Evolutionary conservation across 1,139 yeast species (phyloP).

Genomic region (Tardiomyces blankii): DNA sequence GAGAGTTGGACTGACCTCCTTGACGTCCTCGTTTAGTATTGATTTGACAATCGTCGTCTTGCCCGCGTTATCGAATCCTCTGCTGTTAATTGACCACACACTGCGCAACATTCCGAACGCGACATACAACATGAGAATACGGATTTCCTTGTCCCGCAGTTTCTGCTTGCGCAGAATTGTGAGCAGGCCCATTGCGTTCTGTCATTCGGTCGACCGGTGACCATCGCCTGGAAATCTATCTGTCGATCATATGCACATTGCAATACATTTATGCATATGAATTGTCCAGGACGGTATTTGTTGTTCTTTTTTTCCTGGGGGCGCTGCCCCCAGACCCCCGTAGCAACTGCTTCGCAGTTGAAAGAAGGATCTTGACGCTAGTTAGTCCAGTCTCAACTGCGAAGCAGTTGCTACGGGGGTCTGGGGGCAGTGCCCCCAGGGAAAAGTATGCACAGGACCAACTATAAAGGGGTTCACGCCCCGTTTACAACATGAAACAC

Average conservation of each 20-base stretch:
- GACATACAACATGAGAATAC: constrained; percentile 47
- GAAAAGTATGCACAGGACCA: too few relatives aligned
- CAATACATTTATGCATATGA: neutral
- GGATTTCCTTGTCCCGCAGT: constrained; percentile 62
- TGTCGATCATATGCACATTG: neutral
- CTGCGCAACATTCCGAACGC: neutral
- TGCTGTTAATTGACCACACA: constrained; percentile 12
- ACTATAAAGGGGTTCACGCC: too few relatives aligned
- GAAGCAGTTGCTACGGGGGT: too few relatives aligned
- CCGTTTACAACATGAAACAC: too few relatives aligned
- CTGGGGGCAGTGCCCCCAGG: too few relatives aligned
- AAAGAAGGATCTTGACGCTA: too few relatives aligned
- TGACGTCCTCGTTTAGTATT: constrained; percentile 31
- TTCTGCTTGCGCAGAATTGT: constrained; percentile 77
- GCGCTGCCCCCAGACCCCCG: too few relatives aligned
- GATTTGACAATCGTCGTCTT: constrained; percentile 68
- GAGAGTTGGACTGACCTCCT: constrained; percentile 45
- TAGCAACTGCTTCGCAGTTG: too few relatives aligned
- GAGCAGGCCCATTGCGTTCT: constrained; percentile 64
- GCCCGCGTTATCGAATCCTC: constrained; percentile 82
- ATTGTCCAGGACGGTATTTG: neutral
- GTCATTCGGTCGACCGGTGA: too few relatives aligned
- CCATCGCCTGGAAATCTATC: neutral
- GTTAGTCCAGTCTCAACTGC: too few relatives aligned
- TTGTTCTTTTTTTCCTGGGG: too few relatives aligned